Evolutionary conservation across 495 filamentous ascomycete genomes (phyloP).

Genomic region (Trypethelium eluteriae): DNA sequence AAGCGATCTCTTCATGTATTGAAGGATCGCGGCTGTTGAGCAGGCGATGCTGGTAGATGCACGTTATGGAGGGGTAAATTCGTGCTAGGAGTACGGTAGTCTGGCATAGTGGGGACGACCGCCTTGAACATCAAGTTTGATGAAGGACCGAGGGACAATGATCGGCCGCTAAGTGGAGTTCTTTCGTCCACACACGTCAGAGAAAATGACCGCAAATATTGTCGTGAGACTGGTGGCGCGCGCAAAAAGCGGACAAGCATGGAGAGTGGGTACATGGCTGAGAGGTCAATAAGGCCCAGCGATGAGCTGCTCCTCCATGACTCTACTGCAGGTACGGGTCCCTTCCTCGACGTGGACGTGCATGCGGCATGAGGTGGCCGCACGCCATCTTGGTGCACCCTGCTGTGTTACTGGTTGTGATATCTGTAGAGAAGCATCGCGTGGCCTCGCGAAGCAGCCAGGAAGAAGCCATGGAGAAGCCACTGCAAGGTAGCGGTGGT

Average conservation of each 20-base stretch:
- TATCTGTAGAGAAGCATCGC: neutral
- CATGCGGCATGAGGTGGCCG: neutral
- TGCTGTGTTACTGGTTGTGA: neutral
- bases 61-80: constrained; percentile 10
- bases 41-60: neutral
- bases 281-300: neutral
- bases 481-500: no score
- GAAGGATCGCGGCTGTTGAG: neutral
- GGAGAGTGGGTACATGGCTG: neutral
- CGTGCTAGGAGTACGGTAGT: neutral
- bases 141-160: neutral
- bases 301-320: neutral
- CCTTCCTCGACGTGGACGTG: neutral
- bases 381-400: neutral
- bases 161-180: neutral
- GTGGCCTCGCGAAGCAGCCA: neutral
- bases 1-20: neutral
- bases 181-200: neutral
- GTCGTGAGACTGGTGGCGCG: constrained; percentile 11
- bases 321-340: constrained; percentile 11
- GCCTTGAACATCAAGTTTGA: constrained; percentile 12
- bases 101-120: neutral
- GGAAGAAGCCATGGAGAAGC: neutral
- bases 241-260: neutral
- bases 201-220: constrained; percentile 4